Percentiles rank a stretch among this genome's conserved stretches.
phyloP scores from a whole-genome alignment of 331 rosid genomes.

The Rosa hybrid region DNA sequence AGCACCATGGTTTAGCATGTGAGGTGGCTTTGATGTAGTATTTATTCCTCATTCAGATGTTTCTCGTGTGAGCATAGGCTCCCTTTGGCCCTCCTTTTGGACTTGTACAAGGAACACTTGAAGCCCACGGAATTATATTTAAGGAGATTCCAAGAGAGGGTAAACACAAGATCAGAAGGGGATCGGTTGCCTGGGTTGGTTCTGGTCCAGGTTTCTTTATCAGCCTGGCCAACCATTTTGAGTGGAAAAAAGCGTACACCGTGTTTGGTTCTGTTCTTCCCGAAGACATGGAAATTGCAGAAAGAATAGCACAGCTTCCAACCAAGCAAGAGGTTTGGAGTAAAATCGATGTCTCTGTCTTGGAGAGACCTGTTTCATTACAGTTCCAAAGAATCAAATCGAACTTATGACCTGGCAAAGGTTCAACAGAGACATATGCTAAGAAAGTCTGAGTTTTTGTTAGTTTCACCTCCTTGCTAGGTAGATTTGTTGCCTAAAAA shows the following conservation, averaged over 20 bases:
- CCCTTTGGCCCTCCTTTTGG: conserved; percentile 87
- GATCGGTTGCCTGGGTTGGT: conserved; percentile 82
- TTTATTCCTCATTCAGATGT: conserved; percentile 13
- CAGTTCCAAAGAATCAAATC: conserved; percentile 34
- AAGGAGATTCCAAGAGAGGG: conserved; percentile 57
- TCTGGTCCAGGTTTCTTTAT: conserved; percentile 83
- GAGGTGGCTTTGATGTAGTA: conserved; percentile 7
- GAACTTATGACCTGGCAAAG: neutral
- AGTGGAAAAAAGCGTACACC: conserved; percentile 58
- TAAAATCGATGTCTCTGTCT: conserved; percentile 49
- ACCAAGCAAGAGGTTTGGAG: conserved; percentile 59
- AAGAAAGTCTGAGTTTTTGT: neutral
- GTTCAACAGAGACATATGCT: neutral
- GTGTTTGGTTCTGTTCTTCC: conserved; percentile 75
- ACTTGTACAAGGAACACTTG: conserved; percentile 74
- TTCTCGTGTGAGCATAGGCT: conserved; percentile 45
- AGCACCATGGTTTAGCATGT: neutral
- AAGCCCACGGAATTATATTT: conserved; percentile 59
- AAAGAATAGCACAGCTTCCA: conserved; percentile 61
- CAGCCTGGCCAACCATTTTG: conserved; percentile 72
- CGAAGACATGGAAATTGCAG: conserved; percentile 61
- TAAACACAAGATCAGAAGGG: conserved; percentile 60
- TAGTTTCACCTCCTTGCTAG: neutral
- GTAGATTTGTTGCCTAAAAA: neutral
- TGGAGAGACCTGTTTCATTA: conserved; percentile 51